phyloP scores from a whole-genome alignment of 768 basidiomycete genomes.

The Lentinus brumalis region DNA sequence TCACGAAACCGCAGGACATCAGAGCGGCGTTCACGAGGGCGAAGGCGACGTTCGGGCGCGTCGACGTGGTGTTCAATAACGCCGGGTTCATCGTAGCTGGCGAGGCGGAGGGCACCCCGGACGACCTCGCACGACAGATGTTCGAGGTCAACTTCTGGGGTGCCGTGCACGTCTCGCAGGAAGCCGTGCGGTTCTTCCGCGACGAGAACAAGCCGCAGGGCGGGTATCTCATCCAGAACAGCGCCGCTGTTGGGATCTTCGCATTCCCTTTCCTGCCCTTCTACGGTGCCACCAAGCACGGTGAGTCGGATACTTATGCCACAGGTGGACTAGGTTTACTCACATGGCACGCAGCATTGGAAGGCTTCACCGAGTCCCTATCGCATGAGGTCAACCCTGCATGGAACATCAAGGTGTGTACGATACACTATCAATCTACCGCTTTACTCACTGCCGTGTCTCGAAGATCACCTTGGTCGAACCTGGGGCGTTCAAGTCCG shows the following conservation, averaged over 20 bases:
- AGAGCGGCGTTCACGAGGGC: conserved; percentile 37
- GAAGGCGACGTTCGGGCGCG: conserved; percentile 39
- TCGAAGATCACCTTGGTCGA: conserved; percentile 24
- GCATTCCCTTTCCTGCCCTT: conserved; percentile 17
- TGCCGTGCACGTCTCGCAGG: conserved; percentile 18
- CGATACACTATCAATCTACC: background rate
- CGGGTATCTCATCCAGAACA: conserved; percentile 42
- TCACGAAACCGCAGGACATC: conserved; percentile 36
- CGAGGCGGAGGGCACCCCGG: conserved; percentile 40
- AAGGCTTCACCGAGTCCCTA: conserved; percentile 42
- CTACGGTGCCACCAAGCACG: conserved; percentile 29
- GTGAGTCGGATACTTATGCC: conserved; percentile 5
- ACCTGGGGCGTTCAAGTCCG: conserved; percentile 23
- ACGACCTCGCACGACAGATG: conserved; percentile 33
- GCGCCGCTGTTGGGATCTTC: conserved; percentile 34
- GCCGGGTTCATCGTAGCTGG: conserved; percentile 35
- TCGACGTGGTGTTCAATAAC: conserved; percentile 51
- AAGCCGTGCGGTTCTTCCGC: conserved; percentile 33
- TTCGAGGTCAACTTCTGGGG: conserved; percentile 40
- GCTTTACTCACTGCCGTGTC: background rate
- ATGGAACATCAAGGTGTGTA: conserved; percentile 48
- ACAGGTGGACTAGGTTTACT: background rate
- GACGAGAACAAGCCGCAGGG: conserved; percentile 26
- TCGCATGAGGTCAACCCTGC: conserved; percentile 43
- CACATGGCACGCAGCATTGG: conserved; percentile 17